A percentile compares a stretch with the other conserved stretches of the same genome.
These are phyloP conservation scores for Claviceps humidiphila DNA, from an alignment of 2,329 filamentous ascomycete genomes.

Conservation along the genomic window DNA sequence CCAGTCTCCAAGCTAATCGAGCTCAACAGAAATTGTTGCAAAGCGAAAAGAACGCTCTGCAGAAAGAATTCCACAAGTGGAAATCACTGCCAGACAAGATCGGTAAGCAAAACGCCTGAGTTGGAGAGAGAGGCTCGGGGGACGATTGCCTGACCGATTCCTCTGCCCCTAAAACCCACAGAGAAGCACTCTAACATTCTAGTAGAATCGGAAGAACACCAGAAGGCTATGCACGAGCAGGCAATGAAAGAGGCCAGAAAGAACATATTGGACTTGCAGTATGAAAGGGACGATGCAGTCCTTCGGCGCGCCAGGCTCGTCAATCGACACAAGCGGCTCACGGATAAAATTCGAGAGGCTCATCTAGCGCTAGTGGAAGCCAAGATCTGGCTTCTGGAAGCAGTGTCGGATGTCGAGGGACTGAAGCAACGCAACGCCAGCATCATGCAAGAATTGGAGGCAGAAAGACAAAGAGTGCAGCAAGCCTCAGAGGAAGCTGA, in stretches of 20 bases:
- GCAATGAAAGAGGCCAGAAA: slow-evolving; percentile 20
- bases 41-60: slow-evolving; percentile 51
- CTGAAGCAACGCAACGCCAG: slow-evolving; percentile 53
- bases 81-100: slow-evolving; percentile 58
- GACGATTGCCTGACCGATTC: neutral
- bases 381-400: slow-evolving; percentile 63
- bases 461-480: slow-evolving; percentile 24
- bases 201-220: slow-evolving; percentile 23
- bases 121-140: neutral
- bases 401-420: slow-evolving; percentile 61
- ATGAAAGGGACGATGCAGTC: slow-evolving; percentile 40
- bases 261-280: slow-evolving; percentile 34
- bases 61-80: slow-evolving; percentile 52
- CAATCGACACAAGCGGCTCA: slow-evolving; percentile 40
- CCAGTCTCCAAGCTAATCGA: slow-evolving; percentile 6
- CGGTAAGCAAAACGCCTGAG: slow-evolving; percentile 31
- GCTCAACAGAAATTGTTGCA: slow-evolving; percentile 33
- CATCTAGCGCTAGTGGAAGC: slow-evolving; percentile 55
- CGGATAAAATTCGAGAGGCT: slow-evolving; percentile 47
- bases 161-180: neutral
- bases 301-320: slow-evolving; percentile 42
- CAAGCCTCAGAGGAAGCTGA: slow-evolving; percentile 26
- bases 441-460: slow-evolving; percentile 39
- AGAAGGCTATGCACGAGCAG: slow-evolving; percentile 17
- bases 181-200: slow-evolving; percentile 9